These are phyloP conservation scores for Populus tomentosa DNA, from an alignment of 441 rosid species.

Conservation along the genomic window DNA sequence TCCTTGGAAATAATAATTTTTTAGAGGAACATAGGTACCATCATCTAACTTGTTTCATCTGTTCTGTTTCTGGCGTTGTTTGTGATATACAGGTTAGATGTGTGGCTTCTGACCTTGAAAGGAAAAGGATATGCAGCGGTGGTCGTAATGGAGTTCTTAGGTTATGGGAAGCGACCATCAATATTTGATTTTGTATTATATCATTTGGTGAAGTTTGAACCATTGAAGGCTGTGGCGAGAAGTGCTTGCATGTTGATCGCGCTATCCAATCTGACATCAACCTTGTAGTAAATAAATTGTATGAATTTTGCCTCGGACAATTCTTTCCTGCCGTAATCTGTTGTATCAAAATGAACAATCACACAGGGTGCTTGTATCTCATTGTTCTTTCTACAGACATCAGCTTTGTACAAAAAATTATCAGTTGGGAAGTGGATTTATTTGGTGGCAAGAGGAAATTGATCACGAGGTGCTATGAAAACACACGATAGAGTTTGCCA, in stretches of 20 bases:
- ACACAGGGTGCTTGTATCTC: background rate
- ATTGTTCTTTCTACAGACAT: background rate
- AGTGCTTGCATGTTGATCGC: background rate
- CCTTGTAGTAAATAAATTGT: background rate
- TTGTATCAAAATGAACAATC: background rate
- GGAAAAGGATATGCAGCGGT: slow-evolving; percentile 97
- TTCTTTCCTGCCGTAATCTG: background rate
- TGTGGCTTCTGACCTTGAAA: slow-evolving; percentile 87
- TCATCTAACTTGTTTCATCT: background rate
- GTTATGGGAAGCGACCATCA: slow-evolving; percentile 99
- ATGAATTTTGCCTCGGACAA: background rate
- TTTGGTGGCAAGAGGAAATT: background rate
- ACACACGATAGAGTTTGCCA: background rate
- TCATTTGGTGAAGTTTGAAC: background rate
- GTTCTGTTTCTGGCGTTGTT: background rate
- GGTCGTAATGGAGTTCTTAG: slow-evolving; percentile 95
- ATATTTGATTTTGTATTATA: slow-evolving; percentile 38
- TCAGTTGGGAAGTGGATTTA: background rate
- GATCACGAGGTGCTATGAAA: background rate
- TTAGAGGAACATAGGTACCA: background rate
- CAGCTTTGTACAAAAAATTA: background rate
- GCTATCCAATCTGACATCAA: background rate
- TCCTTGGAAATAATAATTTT: background rate
- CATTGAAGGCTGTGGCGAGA: background rate
- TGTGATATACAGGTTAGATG: slow-evolving; percentile 70